phyloP scores from a whole-genome alignment of 768 basidiomycete species.

The Sarcodon sp. region DNA sequence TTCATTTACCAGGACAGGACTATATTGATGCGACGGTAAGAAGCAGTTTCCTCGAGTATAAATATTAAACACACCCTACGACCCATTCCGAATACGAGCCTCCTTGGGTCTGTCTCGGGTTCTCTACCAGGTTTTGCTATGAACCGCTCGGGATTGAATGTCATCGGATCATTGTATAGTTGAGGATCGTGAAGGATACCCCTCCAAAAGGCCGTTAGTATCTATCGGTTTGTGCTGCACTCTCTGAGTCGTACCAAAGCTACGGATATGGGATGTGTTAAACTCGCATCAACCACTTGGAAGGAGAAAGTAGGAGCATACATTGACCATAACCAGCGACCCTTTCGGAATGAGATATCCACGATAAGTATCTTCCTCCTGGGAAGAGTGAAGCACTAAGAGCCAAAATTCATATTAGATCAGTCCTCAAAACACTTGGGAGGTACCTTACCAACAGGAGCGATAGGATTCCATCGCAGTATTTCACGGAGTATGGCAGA shows the following conservation, averaged over 20 bases:
- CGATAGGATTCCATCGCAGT: conserved; percentile 17
- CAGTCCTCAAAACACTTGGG: conserved; percentile 7
- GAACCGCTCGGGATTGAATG: conserved; percentile 17
- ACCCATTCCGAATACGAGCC: conserved; percentile 22
- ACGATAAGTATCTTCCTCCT: conserved; percentile 27
- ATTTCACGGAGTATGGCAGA: conserved; percentile 13
- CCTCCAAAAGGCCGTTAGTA: conserved; percentile 9
- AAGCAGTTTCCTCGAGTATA: no score
- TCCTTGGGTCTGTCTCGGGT: conserved; percentile 15
- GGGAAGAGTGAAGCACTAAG: conserved; percentile 16
- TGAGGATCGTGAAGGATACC: conserved; percentile 13
- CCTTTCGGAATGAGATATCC: conserved; percentile 18
- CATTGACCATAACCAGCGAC: conserved; percentile 13
- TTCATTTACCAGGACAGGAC: no score
- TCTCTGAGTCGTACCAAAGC: no score
- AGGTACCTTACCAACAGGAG: conserved; percentile 10
- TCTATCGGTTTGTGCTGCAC: no score
- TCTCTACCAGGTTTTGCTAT: conserved; percentile 2
- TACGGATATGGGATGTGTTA: no score
- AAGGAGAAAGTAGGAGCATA: conserved; percentile 13
- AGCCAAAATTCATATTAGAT: conserved; percentile 11
- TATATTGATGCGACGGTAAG: no score
- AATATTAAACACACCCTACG: conserved; percentile 13
- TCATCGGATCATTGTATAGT: conserved; percentile 10
- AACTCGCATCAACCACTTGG: not conserved